These are phyloP conservation scores for Musa balbisiana DNA, from an alignment of 202 grass and related monocot species.

Conservation along the genomic window DNA sequence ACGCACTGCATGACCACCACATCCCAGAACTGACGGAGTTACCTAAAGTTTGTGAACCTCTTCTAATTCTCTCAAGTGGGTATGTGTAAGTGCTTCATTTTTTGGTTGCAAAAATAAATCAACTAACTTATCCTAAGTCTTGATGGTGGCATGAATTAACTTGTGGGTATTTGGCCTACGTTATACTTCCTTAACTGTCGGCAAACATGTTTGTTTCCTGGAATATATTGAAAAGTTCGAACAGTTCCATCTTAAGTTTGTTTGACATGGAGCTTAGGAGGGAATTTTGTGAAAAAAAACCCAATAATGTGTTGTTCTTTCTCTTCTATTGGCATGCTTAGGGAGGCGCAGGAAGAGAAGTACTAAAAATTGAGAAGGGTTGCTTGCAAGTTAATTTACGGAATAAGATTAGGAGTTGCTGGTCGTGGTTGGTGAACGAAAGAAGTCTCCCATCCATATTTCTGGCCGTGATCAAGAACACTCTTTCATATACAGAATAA, in stretches of 20 bases:
- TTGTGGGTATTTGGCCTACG: background rate
- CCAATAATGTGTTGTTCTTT: too few species aligned
- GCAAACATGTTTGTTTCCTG: background rate
- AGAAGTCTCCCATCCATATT: too few species aligned
- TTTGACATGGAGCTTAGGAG: background rate
- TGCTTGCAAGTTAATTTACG: background rate
- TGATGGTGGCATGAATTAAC: background rate
- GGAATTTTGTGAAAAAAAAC: background rate
- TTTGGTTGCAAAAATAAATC: too few species aligned
- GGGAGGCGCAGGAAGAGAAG: slow-evolving; percentile 5
- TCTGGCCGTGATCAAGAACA: too few species aligned
- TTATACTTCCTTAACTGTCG: background rate
- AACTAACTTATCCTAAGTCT: background rate
- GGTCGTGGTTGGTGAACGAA: too few species aligned
- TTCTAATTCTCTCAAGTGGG: too few species aligned
- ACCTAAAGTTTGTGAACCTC: too few species aligned
- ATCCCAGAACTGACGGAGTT: too few species aligned
- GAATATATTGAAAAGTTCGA: background rate
- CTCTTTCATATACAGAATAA: too few species aligned
- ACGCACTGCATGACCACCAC: too few species aligned
- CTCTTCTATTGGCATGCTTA: background rate
- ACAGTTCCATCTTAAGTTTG: background rate
- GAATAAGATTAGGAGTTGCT: background rate
- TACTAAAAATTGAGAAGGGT: background rate
- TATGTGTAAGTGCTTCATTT: too few species aligned